Conservation (phyloP, 345 rosid species). For the Acer saccharum region DNA sequence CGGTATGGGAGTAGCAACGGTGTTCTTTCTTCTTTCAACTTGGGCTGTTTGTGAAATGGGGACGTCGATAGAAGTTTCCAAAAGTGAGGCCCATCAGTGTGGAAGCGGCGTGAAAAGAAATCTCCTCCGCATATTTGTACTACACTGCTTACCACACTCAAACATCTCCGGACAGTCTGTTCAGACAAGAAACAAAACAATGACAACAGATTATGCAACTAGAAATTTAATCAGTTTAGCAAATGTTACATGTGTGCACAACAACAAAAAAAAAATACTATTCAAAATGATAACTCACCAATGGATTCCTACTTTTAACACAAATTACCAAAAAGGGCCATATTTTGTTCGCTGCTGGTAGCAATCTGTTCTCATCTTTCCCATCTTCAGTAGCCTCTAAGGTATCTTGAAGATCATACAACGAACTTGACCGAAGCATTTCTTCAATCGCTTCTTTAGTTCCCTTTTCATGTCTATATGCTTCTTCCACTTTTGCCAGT, state of each 20-base stretch:
- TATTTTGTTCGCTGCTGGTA: constrained; percentile 87
- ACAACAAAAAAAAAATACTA: background rate
- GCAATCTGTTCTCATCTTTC: constrained; percentile 77
- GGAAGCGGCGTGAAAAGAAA: constrained; percentile 91
- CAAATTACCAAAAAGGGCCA: constrained; percentile 88
- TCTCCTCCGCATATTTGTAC: constrained; percentile 87
- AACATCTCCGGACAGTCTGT: constrained; percentile 73
- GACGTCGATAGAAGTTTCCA: constrained; percentile 83
- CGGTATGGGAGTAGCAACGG: constrained; percentile 81
- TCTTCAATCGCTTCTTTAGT: constrained; percentile 72
- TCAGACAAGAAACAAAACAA: constrained; percentile 12
- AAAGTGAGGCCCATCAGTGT: constrained; percentile 65
- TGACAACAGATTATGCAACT: constrained; percentile 12
- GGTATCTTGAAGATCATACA: constrained; percentile 66
- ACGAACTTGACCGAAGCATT: constrained; percentile 49
- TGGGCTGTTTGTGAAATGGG: constrained; percentile 54
- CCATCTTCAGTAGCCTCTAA: constrained; percentile 62
- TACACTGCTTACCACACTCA: constrained; percentile 51
- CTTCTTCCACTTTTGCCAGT: constrained; percentile 82
- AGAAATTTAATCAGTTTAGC: background rate
- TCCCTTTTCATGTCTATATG: constrained; percentile 64
- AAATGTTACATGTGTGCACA: background rate
- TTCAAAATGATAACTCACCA: constrained; percentile 42
- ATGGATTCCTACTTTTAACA: constrained; percentile 57
- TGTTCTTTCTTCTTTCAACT: constrained; percentile 46